Base-by-base conservation (phyloP, 176 grass and related monocot species). In the Aegilops longissima region DNA sequence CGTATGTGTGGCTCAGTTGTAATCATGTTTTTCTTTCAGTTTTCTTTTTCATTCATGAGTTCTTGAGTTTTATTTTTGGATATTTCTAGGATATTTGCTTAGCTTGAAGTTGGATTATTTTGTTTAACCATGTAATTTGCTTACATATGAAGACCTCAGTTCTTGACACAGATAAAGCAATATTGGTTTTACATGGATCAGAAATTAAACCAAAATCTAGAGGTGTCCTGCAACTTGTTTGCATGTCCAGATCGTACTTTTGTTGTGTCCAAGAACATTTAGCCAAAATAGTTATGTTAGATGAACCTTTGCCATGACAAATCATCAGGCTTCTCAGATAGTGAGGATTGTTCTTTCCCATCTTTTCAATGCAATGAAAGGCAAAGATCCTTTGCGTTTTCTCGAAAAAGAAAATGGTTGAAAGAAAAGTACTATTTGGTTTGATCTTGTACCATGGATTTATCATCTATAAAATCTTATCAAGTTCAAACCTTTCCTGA, bases 261-360 rank as follows among this genome's bases (percentile, higher is more conserved):
- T 75, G 13, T 74, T 27, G 49, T 74, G 71, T 49, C 40, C 23
- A 17, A 51, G 42, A 76, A 76, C 6, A 65, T 77, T 77, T n/a
- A 61, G n/a, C 35, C 17, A 61, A 70, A 58, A 23, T 73, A 42
- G 29, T 52, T 90, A 84, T 59, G 64, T 66, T 61, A 39, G 12
- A 71, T 77, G 13, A 34, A 83, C 30, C 65, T 77, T 51, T 90
- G n/a, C 18, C n/a, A 11, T 71, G 52, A 78, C 4, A 78, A 82
- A 71, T 17, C 62, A 59, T 78, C 42, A 35, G 52, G n/a, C 52
- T 77, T 78, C 25, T 86, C 33, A 65, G 17, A 65, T 44, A 33
- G 24, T 25, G 68, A n/a, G n/a, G n/a, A n/a, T n/a, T n/a, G n/a
- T n/a, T n/a, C n/a, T n/a, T n/a, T n/a, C n/a, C n/a, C n/a, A n/a